phyloP scores from a whole-genome alignment of 441 rosid species.

The Gossypium gossypioides region DNA sequence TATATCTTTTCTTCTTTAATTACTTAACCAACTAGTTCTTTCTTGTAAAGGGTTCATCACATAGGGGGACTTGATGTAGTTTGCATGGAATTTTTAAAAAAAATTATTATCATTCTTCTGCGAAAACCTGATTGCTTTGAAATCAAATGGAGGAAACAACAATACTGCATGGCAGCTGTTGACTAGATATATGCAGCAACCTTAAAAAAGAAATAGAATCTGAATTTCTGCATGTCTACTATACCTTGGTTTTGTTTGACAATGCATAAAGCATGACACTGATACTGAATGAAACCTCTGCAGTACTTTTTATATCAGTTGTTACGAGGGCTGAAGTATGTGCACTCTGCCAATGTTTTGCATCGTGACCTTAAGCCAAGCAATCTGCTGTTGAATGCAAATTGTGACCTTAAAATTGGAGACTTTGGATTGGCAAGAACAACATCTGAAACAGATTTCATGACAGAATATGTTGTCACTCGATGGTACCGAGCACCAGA shows the following conservation, averaged over 20 bases:
- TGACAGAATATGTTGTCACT: conserved; percentile 60
- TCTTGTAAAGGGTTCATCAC: conserved; percentile 1
- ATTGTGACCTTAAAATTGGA: conserved; percentile 60
- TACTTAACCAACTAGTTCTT: not conserved
- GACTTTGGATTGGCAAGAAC: conserved; percentile 72
- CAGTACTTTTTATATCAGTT: conserved; percentile 68
- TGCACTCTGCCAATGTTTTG: conserved; percentile 59
- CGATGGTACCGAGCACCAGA: conserved; percentile 53
- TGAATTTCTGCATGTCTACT: not conserved
- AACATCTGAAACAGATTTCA: conserved; percentile 63
- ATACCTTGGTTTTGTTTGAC: conserved; percentile 9
- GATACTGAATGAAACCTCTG: conserved; percentile 18
- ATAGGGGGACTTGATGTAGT: not conserved
- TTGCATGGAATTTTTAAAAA: not conserved
- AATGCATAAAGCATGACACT: conserved; percentile 6
- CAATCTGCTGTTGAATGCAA: conserved; percentile 56
- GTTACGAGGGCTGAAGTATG: conserved; percentile 60
- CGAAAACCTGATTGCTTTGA: not conserved
- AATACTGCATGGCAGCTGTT: not conserved
- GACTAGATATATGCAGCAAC: not conserved
- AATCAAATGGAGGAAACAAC: not conserved
- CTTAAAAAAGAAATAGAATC: not conserved
- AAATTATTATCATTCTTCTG: not conserved
- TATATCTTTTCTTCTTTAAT: conserved; percentile 3
- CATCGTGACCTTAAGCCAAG: conserved; percentile 74